Percentiles rank a stretch among this genome's conserved stretches.
These are phyloP conservation scores for Beauveria varroae DNA, from an alignment of 2,329 filamentous ascomycete species.

Conservation along the genomic window DNA sequence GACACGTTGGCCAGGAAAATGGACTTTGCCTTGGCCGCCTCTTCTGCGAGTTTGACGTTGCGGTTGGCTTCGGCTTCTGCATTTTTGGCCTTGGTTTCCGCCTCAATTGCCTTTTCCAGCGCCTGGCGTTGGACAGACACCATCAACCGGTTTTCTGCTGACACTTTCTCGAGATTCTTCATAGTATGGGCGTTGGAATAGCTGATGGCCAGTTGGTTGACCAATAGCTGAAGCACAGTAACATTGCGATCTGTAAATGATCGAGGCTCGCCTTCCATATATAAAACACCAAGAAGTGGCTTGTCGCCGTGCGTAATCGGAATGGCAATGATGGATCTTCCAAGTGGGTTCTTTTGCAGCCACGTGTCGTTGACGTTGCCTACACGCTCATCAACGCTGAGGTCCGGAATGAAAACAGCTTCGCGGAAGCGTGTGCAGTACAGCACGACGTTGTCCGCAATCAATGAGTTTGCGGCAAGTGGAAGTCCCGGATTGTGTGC, in stretches of 20 bases:
- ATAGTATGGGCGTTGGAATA: slow-evolving; percentile 61
- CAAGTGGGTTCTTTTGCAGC: slow-evolving; percentile 58
- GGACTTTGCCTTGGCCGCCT: slow-evolving; percentile 74
- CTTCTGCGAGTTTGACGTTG: slow-evolving; percentile 74
- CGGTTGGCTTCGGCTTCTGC: slow-evolving; percentile 70
- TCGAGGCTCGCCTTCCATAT: slow-evolving; percentile 66
- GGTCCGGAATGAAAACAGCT: slow-evolving; percentile 64
- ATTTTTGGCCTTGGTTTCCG: slow-evolving; percentile 68
- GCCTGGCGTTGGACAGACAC: slow-evolving; percentile 69
- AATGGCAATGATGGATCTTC: slow-evolving; percentile 71
- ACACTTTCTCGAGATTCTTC: slow-evolving; percentile 68
- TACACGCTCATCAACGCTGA: slow-evolving; percentile 69
- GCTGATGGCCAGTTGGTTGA: slow-evolving; percentile 70
- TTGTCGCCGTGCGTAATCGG: slow-evolving; percentile 69
- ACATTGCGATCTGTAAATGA: slow-evolving; percentile 70
- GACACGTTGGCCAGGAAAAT: slow-evolving; percentile 77
- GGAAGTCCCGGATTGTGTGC: slow-evolving; percentile 60
- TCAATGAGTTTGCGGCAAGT: slow-evolving; percentile 55
- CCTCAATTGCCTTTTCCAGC: slow-evolving; percentile 61
- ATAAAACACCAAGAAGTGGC: slow-evolving; percentile 64
- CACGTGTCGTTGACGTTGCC: slow-evolving; percentile 66
- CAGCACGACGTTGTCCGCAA: slow-evolving; percentile 70
- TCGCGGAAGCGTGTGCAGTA: slow-evolving; percentile 74
- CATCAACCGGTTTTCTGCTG: slow-evolving; percentile 71
- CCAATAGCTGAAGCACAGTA: slow-evolving; percentile 60